These are phyloP conservation scores for Lentinula boryana DNA, from an alignment of 768 basidiomycete species.

Conservation along the genomic window DNA sequence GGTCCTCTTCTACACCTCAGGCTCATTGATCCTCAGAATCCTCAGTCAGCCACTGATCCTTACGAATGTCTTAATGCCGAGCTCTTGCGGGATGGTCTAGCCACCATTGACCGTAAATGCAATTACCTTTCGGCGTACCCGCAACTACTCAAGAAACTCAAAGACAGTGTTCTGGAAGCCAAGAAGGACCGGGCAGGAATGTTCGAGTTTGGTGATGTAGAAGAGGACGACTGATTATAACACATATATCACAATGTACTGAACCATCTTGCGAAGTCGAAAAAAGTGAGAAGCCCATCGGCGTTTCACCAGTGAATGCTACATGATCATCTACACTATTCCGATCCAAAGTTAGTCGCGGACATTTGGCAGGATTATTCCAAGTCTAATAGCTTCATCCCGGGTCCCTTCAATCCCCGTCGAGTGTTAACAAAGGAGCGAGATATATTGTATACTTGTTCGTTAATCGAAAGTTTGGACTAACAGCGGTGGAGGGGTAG, in stretches of 20 bases:
- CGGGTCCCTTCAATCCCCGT: no score
- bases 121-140: slow-evolving; percentile 70
- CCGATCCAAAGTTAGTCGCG: no score
- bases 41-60: slow-evolving; percentile 60
- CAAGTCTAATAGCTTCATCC: no score
- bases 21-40: slow-evolving; percentile 84
- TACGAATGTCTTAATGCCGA: slow-evolving; percentile 83
- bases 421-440: no score
- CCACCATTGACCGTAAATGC: slow-evolving; percentile 74
- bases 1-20: slow-evolving; percentile 77
- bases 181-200: slow-evolving; percentile 75
- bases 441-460: no score
- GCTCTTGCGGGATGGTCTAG: slow-evolving; percentile 83
- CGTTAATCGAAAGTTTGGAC: not conserved
- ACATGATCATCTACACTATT: no score
- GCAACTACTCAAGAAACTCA: slow-evolving; percentile 57
- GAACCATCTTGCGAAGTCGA: no score
- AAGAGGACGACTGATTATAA: slow-evolving; percentile 59
- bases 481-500: not conserved
- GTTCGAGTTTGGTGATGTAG: slow-evolving; percentile 90
- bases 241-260: not conserved
- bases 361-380: no score
- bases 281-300: no score
- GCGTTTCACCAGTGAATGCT: no score
- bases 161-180: slow-evolving; percentile 53